Evolutionary conservation across 257 asterid genomes (phyloP).

Genomic region (Solanum arcanum): DNA sequence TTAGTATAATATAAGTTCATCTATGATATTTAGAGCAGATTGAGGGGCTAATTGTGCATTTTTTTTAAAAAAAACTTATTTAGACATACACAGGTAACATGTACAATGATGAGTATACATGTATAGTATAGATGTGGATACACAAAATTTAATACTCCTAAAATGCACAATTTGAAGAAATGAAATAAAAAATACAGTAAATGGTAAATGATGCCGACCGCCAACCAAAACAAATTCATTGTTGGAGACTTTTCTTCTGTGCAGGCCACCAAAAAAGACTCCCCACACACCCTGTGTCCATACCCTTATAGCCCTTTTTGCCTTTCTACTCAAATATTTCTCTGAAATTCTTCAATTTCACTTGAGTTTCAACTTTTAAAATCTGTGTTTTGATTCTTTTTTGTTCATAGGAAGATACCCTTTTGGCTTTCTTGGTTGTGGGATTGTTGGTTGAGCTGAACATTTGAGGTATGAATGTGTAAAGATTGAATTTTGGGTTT

Average conservation of each 20-base stretch:
- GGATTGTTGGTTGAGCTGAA: background rate
- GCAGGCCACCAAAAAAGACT: background rate
- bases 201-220: constrained; percentile 65
- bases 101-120: no score
- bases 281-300: background rate
- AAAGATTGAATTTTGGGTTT: background rate
- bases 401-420: background rate
- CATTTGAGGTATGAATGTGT: background rate
- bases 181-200: background rate
- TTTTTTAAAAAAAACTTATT: no score
- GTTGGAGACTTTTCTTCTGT: constrained; percentile 48
- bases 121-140: background rate
- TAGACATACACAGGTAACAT: no score
- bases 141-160: background rate
- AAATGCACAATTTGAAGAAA: background rate
- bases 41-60: no score
- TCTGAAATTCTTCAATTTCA: background rate
- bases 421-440: background rate
- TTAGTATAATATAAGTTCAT: no score
- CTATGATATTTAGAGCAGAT: no score
- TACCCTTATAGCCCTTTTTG: background rate
- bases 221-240: constrained; percentile 56
- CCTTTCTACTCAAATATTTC: background rate
- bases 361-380: background rate
- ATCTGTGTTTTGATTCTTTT: background rate